Base-by-base conservation (phyloP, 768 basidiomycete genomes). In the Leccinum broughii region DNA sequence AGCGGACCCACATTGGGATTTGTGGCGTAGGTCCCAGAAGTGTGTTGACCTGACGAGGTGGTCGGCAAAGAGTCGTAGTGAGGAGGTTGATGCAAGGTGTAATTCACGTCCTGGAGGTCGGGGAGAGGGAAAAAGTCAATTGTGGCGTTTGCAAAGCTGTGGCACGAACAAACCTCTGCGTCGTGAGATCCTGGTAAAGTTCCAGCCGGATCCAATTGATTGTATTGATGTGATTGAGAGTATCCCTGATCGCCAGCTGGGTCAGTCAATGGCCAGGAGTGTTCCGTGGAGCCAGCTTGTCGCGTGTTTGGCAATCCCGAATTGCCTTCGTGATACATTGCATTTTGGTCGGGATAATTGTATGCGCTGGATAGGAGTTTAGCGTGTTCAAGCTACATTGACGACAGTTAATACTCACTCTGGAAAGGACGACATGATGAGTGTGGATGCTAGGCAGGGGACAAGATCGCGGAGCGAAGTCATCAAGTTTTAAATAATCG, bases 401-500 rank as follows among this genome's bases (percentile, higher is more conserved):
- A 13, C 2, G 5, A 49, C 1, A 53, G 30, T 9, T 41, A 24
- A 5, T 13, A 63, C 71, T 59, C 56, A 71, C 71, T 59, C 52
- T 39, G 55, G 56, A 30, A 54, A 49, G 6, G 71, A 63, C 50
- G 71, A 63, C 70, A 71, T 71, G 62, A 7, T 49, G 54, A 22
- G 46, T 35, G 58, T 24, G 32, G 62, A 48, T 58, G 49, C 37
- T 56, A 51, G 15, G 60, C n/a, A 48, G 44, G 24, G 30, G 54
- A 54, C 58, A 6, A 37, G 58, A 57, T 64, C 57, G 49, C 56
- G 59, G 49, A 55, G 32, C 39, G 30, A 17, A 35, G 20, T n/a
- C 56, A 54, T 46, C n/a, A 34, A 49, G 52, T 37, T 26, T 72
- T 73, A 72, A 72, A 64, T 68, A 68, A 60, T 51, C 61, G 53